These are phyloP conservation scores for Arabis alpina DNA, from an alignment of 345 rosid genomes.

Conservation along the genomic window DNA sequence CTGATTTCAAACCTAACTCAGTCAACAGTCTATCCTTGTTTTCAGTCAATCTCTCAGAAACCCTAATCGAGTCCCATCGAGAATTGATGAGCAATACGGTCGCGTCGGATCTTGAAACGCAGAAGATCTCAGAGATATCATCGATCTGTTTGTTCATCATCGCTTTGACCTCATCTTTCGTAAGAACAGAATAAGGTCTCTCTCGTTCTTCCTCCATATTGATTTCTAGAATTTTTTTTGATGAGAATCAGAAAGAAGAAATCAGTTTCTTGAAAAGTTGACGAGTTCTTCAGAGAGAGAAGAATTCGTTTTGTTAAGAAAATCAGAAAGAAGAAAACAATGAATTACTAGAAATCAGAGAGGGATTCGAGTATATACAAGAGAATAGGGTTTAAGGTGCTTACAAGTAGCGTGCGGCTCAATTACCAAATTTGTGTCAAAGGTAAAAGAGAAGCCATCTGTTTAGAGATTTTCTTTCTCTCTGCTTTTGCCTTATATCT, in stretches of 20 bases:
- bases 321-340: too few species aligned
- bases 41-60: constrained; percentile 16
- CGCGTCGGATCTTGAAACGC: constrained; percentile 16
- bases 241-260: background rate
- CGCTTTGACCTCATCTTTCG: background rate
- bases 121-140: constrained; percentile 14
- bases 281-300: too few species aligned
- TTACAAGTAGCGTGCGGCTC: too few species aligned
- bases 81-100: constrained; percentile 23
- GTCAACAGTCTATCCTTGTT: background rate
- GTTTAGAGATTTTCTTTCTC: too few species aligned
- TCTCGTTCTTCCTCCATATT: constrained; percentile 11
- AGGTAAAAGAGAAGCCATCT: too few species aligned
- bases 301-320: too few species aligned
- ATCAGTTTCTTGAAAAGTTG: too few species aligned
- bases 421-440: too few species aligned
- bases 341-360: too few species aligned
- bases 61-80: background rate
- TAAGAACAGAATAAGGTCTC: constrained; percentile 27
- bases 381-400: too few species aligned
- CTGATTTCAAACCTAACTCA: constrained; percentile 30
- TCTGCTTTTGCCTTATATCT: too few species aligned
- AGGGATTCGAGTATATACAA: too few species aligned
- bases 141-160: constrained; percentile 22
- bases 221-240: background rate